Evolutionary conservation across 805 yeast species (phyloP), one percentile per base, ranked within the genome.

Genomic region (Starmerella floris): DNA sequence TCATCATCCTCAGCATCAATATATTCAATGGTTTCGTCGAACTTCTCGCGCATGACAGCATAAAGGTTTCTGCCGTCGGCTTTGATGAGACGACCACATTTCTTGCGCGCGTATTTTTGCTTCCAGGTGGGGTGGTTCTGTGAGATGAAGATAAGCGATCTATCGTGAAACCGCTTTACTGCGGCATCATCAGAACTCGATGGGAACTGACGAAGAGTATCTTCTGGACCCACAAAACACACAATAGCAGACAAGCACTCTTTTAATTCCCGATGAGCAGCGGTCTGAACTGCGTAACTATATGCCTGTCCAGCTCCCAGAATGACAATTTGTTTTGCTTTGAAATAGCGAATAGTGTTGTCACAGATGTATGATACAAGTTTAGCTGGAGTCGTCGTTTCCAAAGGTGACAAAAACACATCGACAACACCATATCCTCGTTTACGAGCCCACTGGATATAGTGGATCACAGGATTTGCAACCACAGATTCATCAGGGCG

Each of bases 231-330:
- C 25, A 80, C 65, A 56, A 77, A 83, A 44, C 74, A 76, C 22
- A 81, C 73, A 1, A 80, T 72, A 5, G 88, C 83, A 52, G 75
- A 74, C 4, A 80, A 83, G 30, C 76, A 73, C 33, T 74, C 76
- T 30, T 76, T 65, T 10, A 70, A 63, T 30, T 73, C 77, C 44
- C 96, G 69, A 57, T 88, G 94, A 4, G 95, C 95, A 43, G 81
- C 73, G 21, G 88, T 65, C 61, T 87, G 91, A 1, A 88, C 87
- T 36, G 87, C 72, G 2, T 95, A 83, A 35, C 83, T 78, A 55
- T 83, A 81, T 0, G 95, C 77, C 44, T 84, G 94, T 31, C 98
- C 98, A 50, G 80, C 72, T 6, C 96, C 96, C 30, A 87, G 70
- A 57, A 88, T 76, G 1, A 82, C 77, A 26, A 91, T 59, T 50